Evolutionary conservation across 2,329 filamentous ascomycete species (phyloP).

Genomic region (Talaromyces marneffei): DNA sequence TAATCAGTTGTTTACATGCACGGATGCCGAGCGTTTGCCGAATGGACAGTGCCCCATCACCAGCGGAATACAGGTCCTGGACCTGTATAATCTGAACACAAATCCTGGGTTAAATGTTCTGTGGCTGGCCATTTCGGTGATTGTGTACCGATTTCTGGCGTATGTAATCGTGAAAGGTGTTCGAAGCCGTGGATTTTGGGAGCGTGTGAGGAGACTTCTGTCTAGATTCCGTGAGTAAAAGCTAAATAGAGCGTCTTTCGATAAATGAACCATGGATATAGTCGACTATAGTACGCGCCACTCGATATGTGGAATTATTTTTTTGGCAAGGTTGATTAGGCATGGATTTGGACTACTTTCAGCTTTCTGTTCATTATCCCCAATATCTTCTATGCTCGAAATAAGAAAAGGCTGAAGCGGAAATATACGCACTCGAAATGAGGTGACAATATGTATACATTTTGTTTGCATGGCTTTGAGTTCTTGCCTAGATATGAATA

Average conservation of each 20-base stretch:
- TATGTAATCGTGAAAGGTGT: constrained; percentile 31
- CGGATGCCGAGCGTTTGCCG: constrained; percentile 52
- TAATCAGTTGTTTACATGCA: constrained; percentile 59
- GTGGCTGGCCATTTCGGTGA: constrained; percentile 56
- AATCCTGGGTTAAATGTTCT: constrained; percentile 57
- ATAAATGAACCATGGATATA: too few relatives aligned
- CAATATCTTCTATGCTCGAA: too few relatives aligned
- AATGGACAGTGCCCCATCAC: constrained; percentile 59
- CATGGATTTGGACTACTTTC: too few relatives aligned
- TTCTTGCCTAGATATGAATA: not conserved
- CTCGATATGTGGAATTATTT: too few relatives aligned
- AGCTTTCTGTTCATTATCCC: too few relatives aligned
- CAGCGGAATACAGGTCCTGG: constrained; percentile 61
- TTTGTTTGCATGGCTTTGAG: not conserved
- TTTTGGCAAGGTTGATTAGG: too few relatives aligned
- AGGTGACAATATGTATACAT: not conserved
- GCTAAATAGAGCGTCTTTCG: too few relatives aligned
- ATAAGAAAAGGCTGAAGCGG: not conserved
- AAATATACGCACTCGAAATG: not conserved
- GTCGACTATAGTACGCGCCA: too few relatives aligned
- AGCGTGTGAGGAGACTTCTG: not conserved
- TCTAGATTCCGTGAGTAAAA: too few relatives aligned
- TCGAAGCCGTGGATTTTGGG: constrained; percentile 19
- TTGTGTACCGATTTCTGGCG: constrained; percentile 58
- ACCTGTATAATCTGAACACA: constrained; percentile 61